Evolutionary conservation across 441 rosid species (phyloP).

Genomic region (Hypseocharis bilobata): DNA sequence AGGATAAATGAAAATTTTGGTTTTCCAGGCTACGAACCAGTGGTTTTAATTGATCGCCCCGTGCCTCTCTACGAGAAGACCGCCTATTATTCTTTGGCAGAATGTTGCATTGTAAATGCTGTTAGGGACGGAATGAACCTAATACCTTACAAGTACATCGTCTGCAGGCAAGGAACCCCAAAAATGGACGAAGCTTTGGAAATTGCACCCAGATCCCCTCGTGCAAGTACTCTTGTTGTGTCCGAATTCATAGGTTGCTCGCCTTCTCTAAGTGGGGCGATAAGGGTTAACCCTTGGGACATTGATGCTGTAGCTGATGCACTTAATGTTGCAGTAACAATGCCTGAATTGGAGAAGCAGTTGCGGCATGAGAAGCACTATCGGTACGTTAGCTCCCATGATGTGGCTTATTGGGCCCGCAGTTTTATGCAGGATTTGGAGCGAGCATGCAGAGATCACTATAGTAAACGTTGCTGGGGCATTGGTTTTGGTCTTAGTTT

Average conservation of each 20-base stretch:
- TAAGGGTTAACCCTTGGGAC: conserved; percentile 76
- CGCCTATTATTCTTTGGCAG: conserved; percentile 69
- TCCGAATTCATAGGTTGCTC: conserved; percentile 77
- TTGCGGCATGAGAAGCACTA: conserved; percentile 49
- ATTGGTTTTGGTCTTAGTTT: conserved; percentile 44
- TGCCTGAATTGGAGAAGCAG: conserved; percentile 45
- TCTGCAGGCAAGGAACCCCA: conserved; percentile 62
- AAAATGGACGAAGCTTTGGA: conserved; percentile 48
- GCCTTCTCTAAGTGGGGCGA: conserved; percentile 74
- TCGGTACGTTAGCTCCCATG: conserved; percentile 44
- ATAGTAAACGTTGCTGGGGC: conserved; percentile 43
- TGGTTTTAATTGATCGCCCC: conserved; percentile 54
- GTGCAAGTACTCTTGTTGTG: conserved; percentile 56
- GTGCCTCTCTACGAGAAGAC: conserved; percentile 60
- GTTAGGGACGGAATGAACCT: conserved; percentile 81
- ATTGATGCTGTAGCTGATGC: conserved; percentile 59
- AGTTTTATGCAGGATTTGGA: conserved; percentile 54
- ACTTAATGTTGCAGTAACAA: conserved; percentile 35
- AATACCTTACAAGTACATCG: conserved; percentile 58
- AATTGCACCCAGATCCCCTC: conserved; percentile 33
- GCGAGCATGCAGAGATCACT: conserved; percentile 42
- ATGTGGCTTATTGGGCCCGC: conserved; percentile 49
- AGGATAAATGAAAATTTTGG: conserved; percentile 57
- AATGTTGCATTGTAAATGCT: conserved; percentile 67
- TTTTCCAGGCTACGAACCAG: conserved; percentile 56